Base-by-base conservation (phyloP, 108 stramenopile species). In the Conticribra weissflogii region DNA sequence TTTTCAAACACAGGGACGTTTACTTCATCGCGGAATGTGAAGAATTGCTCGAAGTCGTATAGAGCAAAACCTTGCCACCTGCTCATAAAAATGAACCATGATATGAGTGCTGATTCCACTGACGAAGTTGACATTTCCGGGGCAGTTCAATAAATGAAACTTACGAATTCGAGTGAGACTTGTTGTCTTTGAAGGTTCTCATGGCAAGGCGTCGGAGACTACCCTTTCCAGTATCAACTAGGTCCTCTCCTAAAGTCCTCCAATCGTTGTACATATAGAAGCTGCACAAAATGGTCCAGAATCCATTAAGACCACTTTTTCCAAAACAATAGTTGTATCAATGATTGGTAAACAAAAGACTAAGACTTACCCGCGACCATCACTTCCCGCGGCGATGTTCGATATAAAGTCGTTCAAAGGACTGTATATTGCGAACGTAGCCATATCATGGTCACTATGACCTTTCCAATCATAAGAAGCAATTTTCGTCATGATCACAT, bases 351-450 rank as follows among this genome's bases (percentile, higher is more conserved):
- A 41, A 41, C 36, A 5, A 7, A 33, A 23, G 29, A 36, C n/a
- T n/a, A 23, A 31, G 0, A 46, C 63, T 66, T 47, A 80, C 63
- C 79, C 79, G 0, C 70, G 74, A 12, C 49, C 36, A 31, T 71
- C 62, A 25, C 75, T 59, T 45, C 79, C 79, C 7, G 79, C 79
- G 2, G 79, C 79, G 27, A 80, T 68, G 46, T 80, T 80, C 21
- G 74, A 74, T 28, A 80, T 75, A 54, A 52, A 70, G 27, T 70
- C 57, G 24, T 80, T 80, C 5, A 28, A 2, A 0, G 60, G 61
- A 22, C 57, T 72, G 21, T 54, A 62, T 4, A 75, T 14, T 7
- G 36, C n/a, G 47, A 70, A 80, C n/a, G 73, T 75, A 28, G 74
- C 74, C 14, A 57, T 45, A 23, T 59, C 31, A 17, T 70, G 44